Percentiles rank a stretch among this genome's conserved stretches.
These are phyloP conservation scores for Hirsutella thompsonii DNA, from an alignment of 2,329 filamentous ascomycete species.

Conservation along the genomic window DNA sequence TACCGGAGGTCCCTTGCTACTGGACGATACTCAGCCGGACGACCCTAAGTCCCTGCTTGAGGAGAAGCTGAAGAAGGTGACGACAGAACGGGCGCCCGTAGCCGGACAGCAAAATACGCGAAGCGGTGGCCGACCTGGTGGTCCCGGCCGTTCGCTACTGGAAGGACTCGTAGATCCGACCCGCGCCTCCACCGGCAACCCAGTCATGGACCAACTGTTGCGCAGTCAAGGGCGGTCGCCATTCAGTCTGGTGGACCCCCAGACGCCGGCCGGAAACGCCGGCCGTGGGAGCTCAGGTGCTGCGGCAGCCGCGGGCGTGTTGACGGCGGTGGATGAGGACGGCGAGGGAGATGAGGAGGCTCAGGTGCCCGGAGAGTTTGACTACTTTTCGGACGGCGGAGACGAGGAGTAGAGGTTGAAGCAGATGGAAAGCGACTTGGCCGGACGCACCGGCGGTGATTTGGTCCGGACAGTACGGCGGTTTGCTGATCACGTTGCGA, in stretches of 20 bases:
- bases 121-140: constrained; percentile 19
- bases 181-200: constrained; percentile 17
- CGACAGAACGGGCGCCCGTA: constrained; percentile 47
- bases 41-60: constrained; percentile 75
- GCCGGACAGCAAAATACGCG: constrained; percentile 23
- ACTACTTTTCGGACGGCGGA: constrained; percentile 57
- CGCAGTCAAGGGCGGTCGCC: constrained; percentile 22
- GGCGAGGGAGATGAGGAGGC: constrained; percentile 63
- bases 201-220: constrained; percentile 29
- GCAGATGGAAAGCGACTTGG: not conserved
- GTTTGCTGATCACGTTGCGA: no score
- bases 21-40: constrained; percentile 69
- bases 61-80: constrained; percentile 79
- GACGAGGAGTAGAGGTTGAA: constrained; percentile 12
- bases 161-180: constrained; percentile 20
- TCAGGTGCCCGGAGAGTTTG: constrained; percentile 56
- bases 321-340: constrained; percentile 83
- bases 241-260: constrained; percentile 16
- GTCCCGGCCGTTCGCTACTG: constrained; percentile 19
- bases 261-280: constrained; percentile 9
- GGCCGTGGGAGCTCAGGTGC: constrained; percentile 32
- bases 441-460: no score
- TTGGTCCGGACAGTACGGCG: no score
- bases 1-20: constrained; percentile 85
- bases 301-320: constrained; percentile 62